Conservation (phyloP, 306 rosid species). For the Erythrophleum fordii region DNA sequence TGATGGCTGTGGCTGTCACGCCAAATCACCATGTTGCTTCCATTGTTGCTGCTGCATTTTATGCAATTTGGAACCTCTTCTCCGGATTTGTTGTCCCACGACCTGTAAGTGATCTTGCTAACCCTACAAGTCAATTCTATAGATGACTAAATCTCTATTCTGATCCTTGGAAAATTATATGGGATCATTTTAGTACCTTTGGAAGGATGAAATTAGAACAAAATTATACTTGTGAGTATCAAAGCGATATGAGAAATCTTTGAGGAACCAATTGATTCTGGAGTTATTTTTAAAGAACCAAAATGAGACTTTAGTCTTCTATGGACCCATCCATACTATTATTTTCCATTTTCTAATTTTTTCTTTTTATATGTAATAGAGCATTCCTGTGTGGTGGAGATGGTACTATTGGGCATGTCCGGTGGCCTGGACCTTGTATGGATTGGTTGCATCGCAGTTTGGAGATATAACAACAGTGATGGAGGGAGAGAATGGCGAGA, state of each 20-base stretch:
- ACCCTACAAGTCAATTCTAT: background rate
- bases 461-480: constrained; percentile 35
- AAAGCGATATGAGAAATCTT: too few species aligned
- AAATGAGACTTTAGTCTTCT: background rate
- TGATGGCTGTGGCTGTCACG: constrained; percentile 63
- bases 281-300: background rate
- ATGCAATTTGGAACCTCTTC: constrained; percentile 63
- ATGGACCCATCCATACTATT: background rate
- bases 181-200: too few species aligned
- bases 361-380: background rate
- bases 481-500: background rate
- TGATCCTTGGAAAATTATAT: too few species aligned
- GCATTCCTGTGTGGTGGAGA: constrained; percentile 74
- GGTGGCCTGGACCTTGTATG: constrained; percentile 62
- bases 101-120: constrained; percentile 53
- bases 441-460: constrained; percentile 61
- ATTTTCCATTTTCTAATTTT: background rate
- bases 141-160: background rate
- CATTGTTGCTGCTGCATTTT: constrained; percentile 62
- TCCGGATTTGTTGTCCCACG: constrained; percentile 60
- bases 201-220: too few species aligned
- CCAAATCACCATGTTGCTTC: constrained; percentile 66
- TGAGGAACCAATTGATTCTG: background rate
- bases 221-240: too few species aligned
- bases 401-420: constrained; percentile 74